A percentile compares a stretch with the other conserved stretches of the same genome.
Evolutionary conservation across 495 filamentous ascomycete species (phyloP).

Genomic region (Penicillium crystallinum): DNA sequence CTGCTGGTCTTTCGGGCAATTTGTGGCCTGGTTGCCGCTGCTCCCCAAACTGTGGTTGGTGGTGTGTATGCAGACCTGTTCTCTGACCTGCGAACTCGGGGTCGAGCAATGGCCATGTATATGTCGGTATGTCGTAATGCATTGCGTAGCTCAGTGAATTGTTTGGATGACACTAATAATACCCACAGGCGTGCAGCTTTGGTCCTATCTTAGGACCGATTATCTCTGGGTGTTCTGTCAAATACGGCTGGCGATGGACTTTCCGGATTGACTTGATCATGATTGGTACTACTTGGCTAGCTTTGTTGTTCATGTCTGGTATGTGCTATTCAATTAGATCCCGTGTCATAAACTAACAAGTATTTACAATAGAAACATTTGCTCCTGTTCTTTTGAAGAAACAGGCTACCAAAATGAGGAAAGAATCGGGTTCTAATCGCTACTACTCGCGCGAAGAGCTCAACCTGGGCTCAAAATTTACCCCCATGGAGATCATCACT

Average conservation of each 20-base stretch:
- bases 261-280: conserved; percentile 61
- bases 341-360: background rate
- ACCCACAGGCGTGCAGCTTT: conserved; percentile 52
- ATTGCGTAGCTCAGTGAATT: background rate
- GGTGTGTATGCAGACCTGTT: conserved; percentile 73
- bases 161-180: conserved; percentile 1
- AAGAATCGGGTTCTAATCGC: conserved; percentile 46
- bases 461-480: conserved; percentile 34
- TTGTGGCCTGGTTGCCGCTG: conserved; percentile 58
- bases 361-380: conserved; percentile 54
- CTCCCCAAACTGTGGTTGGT: conserved; percentile 64
- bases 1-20: conserved; percentile 66
- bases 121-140: conserved; percentile 52
- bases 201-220: conserved; percentile 65
- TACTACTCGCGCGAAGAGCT: conserved; percentile 38
- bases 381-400: conserved; percentile 61
- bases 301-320: conserved; percentile 44
- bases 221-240: conserved; percentile 56
- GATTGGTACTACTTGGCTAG: conserved; percentile 40
- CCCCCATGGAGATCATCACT: conserved; percentile 40
- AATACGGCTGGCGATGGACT: conserved; percentile 61
- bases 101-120: conserved; percentile 66
- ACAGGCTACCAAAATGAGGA: conserved; percentile 59
- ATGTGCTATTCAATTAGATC: conserved; percentile 7
- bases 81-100: conserved; percentile 51